A percentile compares a stretch with the other conserved stretches of the same genome.
Evolutionary conservation across 345 rosid species (phyloP).

Genomic region (Lepidium didymum): DNA sequence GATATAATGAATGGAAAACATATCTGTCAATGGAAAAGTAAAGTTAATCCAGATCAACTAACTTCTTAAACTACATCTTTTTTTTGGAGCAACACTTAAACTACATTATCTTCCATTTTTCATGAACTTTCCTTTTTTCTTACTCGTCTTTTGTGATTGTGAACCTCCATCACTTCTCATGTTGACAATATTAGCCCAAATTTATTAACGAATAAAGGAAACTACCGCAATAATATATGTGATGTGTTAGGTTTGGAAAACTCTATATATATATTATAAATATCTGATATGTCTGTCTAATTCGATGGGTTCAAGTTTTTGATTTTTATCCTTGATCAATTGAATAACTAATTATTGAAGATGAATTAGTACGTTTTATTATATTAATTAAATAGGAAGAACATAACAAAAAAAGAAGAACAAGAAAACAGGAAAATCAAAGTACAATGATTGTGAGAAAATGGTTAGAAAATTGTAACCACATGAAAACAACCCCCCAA

Average conservation of each 20-base stretch:
- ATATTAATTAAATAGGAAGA: neutral
- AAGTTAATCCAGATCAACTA: neutral
- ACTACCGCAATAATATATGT: neutral
- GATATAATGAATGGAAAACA: neutral
- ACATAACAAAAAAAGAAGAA: neutral
- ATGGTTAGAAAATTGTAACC: conserved; percentile 7
- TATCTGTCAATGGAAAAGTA: neutral
- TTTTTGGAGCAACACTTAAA: too few species aligned
- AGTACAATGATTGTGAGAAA: conserved; percentile 18
- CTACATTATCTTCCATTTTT: conserved; percentile 2
- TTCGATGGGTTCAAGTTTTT: neutral
- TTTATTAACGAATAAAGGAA: neutral
- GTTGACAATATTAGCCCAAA: neutral
- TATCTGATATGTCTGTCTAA: neutral
- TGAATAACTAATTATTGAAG: neutral
- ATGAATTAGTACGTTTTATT: neutral
- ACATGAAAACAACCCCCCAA: conserved; percentile 27
- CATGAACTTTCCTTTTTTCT: neutral
- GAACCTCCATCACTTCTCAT: conserved; percentile 2
- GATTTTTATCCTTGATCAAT: neutral
- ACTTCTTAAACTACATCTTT: too few species aligned
- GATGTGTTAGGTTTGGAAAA: neutral
- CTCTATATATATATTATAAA: too few species aligned
- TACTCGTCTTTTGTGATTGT: neutral
- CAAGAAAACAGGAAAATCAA: neutral